These are phyloP conservation scores for Termitomyces eurrhizus DNA, from an alignment of 768 basidiomycete species.

Conservation along the genomic window DNA sequence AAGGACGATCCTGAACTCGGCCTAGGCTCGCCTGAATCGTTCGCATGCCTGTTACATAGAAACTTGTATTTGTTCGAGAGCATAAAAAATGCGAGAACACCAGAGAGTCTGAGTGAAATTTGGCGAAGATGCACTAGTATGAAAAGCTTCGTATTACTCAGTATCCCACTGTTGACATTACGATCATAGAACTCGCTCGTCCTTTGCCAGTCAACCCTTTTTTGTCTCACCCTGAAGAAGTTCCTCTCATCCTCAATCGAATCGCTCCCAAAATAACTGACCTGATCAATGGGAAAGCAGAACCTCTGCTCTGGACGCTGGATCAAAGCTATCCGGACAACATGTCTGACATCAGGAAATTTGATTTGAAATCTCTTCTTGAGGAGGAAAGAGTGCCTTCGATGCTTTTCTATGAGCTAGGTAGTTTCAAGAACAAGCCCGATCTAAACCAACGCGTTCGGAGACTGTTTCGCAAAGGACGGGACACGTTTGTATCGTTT, in stretches of 20 bases:
- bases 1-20: neutral
- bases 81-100: neutral
- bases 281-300: neutral
- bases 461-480: neutral
- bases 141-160: no score
- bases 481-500: neutral
- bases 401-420: conserved; percentile 3
- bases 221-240: neutral
- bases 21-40: neutral
- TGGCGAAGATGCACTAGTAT: neutral
- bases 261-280: neutral
- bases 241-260: neutral
- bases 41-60: neutral
- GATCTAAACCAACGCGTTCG: neutral
- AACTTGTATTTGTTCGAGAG: neutral
- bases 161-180: no score
- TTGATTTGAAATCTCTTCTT: neutral
- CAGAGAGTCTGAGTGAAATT: neutral
- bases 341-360: neutral
- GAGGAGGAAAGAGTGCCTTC: neutral
- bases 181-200: neutral
- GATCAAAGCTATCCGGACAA: neutral
- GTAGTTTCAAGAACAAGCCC: neutral
- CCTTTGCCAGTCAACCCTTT: no score
- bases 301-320: neutral